Conservation (phyloP, 2,329 filamentous ascomycete genomes). For the Arachnomyces sp. region DNA sequence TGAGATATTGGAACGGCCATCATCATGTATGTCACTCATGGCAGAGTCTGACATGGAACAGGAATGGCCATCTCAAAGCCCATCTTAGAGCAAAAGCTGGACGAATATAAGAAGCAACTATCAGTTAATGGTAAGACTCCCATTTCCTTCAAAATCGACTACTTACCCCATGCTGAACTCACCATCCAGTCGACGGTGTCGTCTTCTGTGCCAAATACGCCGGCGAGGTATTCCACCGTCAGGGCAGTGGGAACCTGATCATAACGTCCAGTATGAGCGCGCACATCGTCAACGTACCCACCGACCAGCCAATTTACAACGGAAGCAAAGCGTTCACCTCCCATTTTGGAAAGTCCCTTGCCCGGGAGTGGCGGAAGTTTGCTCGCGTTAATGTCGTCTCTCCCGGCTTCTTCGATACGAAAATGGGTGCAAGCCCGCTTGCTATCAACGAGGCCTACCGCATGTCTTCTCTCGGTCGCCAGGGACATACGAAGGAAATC, state of each 20-base stretch:
- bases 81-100: conserved; percentile 46
- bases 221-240: conserved; percentile 68
- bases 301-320: conserved; percentile 61
- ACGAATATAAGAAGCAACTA: conserved; percentile 47
- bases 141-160: too few species aligned
- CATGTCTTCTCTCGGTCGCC: conserved; percentile 53
- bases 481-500: conserved; percentile 61
- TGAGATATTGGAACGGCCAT: conserved; percentile 71
- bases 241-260: conserved; percentile 56
- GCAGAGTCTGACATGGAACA: too few species aligned
- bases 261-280: conserved; percentile 59
- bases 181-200: too few species aligned
- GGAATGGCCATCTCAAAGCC: too few species aligned
- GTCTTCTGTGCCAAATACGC: conserved; percentile 84
- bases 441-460: too few species aligned
- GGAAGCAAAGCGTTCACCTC: conserved; percentile 61
- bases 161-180: too few species aligned
- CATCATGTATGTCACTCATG: conserved; percentile 77
- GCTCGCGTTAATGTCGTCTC: conserved; percentile 62
- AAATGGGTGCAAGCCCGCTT: conserved; percentile 46
- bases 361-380: conserved; percentile 64
- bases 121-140: conserved; percentile 44
- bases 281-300: conserved; percentile 50
- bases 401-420: conserved; percentile 61
- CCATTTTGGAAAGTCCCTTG: conserved; percentile 56